Conservation (phyloP, 805 yeast genomes). For the Schwanniomyces yamadae region DNA sequence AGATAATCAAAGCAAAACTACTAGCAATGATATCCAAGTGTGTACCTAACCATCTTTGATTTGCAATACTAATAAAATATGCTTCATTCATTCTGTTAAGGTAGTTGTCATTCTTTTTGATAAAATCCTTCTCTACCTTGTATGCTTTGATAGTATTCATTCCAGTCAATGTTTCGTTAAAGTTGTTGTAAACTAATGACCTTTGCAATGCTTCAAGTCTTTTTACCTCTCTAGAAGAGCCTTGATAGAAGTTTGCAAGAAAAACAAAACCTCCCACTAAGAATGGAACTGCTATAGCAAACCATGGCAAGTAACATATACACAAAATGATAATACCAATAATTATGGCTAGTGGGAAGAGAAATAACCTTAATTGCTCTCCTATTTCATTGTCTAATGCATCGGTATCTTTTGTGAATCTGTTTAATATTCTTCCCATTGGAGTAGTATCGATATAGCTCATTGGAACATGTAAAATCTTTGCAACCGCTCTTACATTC, state of each 20-base stretch:
- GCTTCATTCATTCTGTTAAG: conserved; percentile 53
- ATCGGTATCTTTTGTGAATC: conserved; percentile 47
- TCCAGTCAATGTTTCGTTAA: conserved; percentile 50
- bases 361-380: conserved; percentile 40
- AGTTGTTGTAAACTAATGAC: conserved; percentile 48
- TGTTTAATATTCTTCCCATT: conserved; percentile 42
- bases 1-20: conserved; percentile 49
- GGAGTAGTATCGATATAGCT: conserved; percentile 44
- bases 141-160: conserved; percentile 48
- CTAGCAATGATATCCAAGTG: conserved; percentile 51
- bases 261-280: conserved; percentile 39
- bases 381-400: conserved; percentile 46
- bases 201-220: conserved; percentile 49
- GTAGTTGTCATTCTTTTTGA: conserved; percentile 42
- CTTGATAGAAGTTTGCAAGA: conserved; percentile 45
- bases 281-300: conserved; percentile 55
- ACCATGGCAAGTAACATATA: conserved; percentile 53
- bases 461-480: conserved; percentile 43
- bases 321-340: conserved; percentile 44
- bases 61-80: conserved; percentile 47
- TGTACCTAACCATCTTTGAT: conserved; percentile 65
- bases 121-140: conserved; percentile 30
- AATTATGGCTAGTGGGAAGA: conserved; percentile 40
- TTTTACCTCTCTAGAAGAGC: conserved; percentile 47
- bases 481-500: conserved; percentile 37